These are phyloP conservation scores for Leavenworthia alabamica DNA, from an alignment of 345 rosid species.

Conservation along the genomic window DNA sequence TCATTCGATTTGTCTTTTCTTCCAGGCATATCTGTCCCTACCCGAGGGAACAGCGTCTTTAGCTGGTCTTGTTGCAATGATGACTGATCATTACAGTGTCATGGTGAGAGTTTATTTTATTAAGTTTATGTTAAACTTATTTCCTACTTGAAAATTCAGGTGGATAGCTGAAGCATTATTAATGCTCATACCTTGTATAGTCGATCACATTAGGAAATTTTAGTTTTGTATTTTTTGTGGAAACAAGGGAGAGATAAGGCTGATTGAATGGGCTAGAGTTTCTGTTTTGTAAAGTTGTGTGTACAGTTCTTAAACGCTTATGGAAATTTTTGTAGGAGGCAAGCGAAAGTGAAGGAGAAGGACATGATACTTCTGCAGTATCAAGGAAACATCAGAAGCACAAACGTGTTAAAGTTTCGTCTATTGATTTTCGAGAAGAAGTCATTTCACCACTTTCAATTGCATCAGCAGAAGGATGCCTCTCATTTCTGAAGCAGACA, in stretches of 20 bases:
- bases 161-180: background rate
- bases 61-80: slow-evolving; percentile 90
- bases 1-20: background rate
- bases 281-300: too few species aligned
- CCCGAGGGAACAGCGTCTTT: slow-evolving; percentile 94
- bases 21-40: slow-evolving; percentile 87
- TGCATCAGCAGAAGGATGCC: slow-evolving; percentile 56
- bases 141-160: background rate
- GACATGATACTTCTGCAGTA: slow-evolving; percentile 39
- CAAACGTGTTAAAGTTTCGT: slow-evolving; percentile 47
- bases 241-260: background rate
- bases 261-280: too few species aligned
- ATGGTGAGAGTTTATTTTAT: slow-evolving; percentile 43
- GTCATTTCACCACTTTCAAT: too few species aligned
- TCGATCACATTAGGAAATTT: background rate
- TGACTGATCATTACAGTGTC: slow-evolving; percentile 87
- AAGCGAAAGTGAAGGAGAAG: slow-evolving; percentile 71
- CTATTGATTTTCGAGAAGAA: too few species aligned
- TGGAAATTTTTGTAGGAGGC: slow-evolving; percentile 46
- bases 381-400: slow-evolving; percentile 46
- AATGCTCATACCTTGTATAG: background rate
- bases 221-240: background rate
- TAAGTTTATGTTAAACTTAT: background rate
- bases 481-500: slow-evolving; percentile 62
- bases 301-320: too few species aligned